Percentiles rank a stretch among this genome's conserved stretches.
Conservation (phyloP, 2,329 filamentous ascomycete genomes). For the Stagonosporopsis vannaccii region DNA sequence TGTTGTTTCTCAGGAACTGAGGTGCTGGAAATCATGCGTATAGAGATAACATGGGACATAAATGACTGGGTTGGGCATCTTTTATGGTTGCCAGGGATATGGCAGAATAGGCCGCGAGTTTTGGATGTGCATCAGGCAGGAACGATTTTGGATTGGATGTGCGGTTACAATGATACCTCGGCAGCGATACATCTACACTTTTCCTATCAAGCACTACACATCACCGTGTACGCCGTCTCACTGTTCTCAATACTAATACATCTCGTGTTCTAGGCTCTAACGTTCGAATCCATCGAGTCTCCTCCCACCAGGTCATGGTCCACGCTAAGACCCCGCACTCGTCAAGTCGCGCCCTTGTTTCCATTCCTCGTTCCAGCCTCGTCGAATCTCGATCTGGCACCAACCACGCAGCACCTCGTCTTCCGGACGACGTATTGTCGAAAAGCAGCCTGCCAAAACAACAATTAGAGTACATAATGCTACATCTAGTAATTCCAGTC, state of each 20-base stretch:
- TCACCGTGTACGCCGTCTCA: background rate
- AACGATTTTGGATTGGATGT: background rate
- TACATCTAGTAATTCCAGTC: background rate
- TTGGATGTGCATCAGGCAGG: background rate
- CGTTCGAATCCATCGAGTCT: too few relatives aligned
- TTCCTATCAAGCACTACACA: background rate
- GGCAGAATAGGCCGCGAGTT: too few relatives aligned
- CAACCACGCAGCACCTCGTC: background rate
- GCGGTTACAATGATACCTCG: constrained; percentile 6
- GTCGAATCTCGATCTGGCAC: background rate
- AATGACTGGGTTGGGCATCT: background rate
- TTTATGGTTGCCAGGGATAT: background rate
- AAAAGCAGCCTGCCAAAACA: background rate
- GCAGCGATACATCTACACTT: background rate
- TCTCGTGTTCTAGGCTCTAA: background rate
- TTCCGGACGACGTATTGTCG: background rate
- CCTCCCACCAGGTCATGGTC: background rate
- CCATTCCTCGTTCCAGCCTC: constrained; percentile 13
- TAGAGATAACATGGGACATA: too few relatives aligned
- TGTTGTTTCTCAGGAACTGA: constrained; percentile 9
- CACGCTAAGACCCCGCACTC: constrained; percentile 17
- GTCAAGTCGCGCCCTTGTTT: constrained; percentile 1
- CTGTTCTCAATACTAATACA: background rate
- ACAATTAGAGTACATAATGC: background rate
- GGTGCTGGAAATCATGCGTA: too few relatives aligned